Conservation (phyloP, 495 filamentous ascomycete genomes). For the Aspergillus avenaceus region DNA sequence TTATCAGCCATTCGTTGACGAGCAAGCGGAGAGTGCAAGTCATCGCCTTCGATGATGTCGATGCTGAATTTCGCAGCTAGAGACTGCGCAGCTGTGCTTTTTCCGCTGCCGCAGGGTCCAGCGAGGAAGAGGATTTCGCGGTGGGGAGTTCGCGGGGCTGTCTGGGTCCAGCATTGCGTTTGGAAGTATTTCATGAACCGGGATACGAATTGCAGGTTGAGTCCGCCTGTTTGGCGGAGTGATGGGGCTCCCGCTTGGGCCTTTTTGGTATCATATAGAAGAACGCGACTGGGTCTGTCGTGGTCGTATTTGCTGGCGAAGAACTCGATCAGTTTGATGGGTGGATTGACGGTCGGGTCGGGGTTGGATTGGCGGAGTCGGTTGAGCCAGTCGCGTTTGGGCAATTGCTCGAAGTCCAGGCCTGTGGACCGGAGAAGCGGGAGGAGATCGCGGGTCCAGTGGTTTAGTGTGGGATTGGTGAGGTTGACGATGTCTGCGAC, state of each 20-base stretch:
- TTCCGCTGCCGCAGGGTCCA: slow-evolving; percentile 21
- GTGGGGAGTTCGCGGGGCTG: background rate
- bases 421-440: slow-evolving; percentile 39
- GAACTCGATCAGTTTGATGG: slow-evolving; percentile 46
- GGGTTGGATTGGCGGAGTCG: slow-evolving; percentile 31
- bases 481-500: slow-evolving; percentile 33
- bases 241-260: slow-evolving; percentile 14
- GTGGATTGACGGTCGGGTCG: slow-evolving; percentile 36
- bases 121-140: slow-evolving; percentile 20
- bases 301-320: slow-evolving; percentile 42
- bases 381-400: slow-evolving; percentile 42
- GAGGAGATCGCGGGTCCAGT: slow-evolving; percentile 47
- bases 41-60: slow-evolving; percentile 22
- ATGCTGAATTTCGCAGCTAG: slow-evolving; percentile 9
- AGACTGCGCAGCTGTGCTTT: slow-evolving; percentile 16
- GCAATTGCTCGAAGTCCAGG: slow-evolving; percentile 42
- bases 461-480: slow-evolving; percentile 41
- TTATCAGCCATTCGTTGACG: slow-evolving; percentile 18
- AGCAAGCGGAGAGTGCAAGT: slow-evolving; percentile 17
- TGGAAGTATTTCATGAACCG: slow-evolving; percentile 17
- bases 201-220: slow-evolving; percentile 7
- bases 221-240: slow-evolving; percentile 10
- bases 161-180: slow-evolving; percentile 11
- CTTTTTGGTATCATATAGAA: slow-evolving; percentile 24
- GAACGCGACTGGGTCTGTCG: slow-evolving; percentile 14